Conservation (phyloP, 306 rosid species). For the Trichosanthes cucumerina region DNA sequence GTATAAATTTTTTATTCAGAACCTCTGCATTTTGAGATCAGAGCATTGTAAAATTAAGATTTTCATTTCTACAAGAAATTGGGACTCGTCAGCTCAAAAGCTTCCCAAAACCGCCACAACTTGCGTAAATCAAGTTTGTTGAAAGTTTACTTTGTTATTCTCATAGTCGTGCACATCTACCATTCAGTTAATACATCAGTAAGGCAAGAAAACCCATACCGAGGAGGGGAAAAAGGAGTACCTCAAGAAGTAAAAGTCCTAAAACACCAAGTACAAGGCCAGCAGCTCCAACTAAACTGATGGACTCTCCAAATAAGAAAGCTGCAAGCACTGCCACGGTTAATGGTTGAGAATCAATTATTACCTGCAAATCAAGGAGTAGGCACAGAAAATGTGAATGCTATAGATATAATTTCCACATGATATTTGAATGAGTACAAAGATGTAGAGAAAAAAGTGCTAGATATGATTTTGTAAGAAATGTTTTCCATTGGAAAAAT, state of each 20-base stretch:
- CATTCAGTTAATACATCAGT: not conserved
- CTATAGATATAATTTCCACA: not conserved
- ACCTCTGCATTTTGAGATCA: not conserved
- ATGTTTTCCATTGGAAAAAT: not conserved
- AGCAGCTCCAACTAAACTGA: slow-evolving; percentile 67
- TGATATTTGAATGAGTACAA: not conserved
- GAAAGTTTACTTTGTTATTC: not conserved
- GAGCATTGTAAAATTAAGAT: not conserved
- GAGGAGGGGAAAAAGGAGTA: slow-evolving; percentile 8
- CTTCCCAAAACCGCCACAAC: not conserved
- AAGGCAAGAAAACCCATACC: not conserved
- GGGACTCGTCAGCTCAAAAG: not conserved
- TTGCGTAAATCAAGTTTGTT: not conserved
- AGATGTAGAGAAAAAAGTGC: not conserved
- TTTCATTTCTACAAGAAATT: not conserved
- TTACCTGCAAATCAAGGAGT: slow-evolving; percentile 42
- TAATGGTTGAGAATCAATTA: slow-evolving; percentile 93
- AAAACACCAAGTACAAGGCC: slow-evolving; percentile 86
- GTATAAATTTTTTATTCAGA: not conserved
- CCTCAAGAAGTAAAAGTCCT: slow-evolving; percentile 89
- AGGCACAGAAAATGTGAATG: not conserved
- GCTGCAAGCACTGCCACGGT: slow-evolving; percentile 91
- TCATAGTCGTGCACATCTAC: not conserved
- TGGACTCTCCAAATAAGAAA: slow-evolving; percentile 82
- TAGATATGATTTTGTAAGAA: not conserved